A percentile compares a stretch with the other conserved stretches of the same genome.
phyloP scores from a whole-genome alignment of 371 early-diverging fungal genomes.

The Mucor ambiguus region DNA sequence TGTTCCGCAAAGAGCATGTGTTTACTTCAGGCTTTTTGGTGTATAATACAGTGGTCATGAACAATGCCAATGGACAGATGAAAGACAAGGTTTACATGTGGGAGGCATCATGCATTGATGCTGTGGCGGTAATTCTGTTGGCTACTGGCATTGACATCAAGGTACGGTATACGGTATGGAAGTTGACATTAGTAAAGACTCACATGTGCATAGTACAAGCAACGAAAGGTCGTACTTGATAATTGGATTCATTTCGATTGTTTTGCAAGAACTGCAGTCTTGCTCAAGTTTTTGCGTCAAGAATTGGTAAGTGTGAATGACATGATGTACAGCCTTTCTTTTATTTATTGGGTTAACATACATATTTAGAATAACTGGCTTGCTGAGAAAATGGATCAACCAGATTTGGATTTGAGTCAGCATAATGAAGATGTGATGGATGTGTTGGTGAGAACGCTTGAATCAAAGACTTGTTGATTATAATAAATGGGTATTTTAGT shows the following conservation, averaged over 20 bases:
- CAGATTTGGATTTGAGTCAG: slow-evolving; percentile 33
- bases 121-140: slow-evolving; percentile 56
- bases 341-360: neutral
- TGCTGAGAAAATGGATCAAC: slow-evolving; percentile 42
- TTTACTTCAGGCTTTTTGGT: slow-evolving; percentile 49
- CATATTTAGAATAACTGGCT: slow-evolving; percentile 32
- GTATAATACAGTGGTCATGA: slow-evolving; percentile 63
- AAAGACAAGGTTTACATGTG: slow-evolving; percentile 54
- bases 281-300: slow-evolving; percentile 60
- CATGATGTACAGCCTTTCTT: neutral
- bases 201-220: slow-evolving; percentile 51
- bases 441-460: slow-evolving; percentile 32
- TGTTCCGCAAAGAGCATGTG: slow-evolving; percentile 35
- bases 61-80: slow-evolving; percentile 15
- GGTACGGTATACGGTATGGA: slow-evolving; percentile 38
- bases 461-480: slow-evolving; percentile 11
- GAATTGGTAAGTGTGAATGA: slow-evolving; percentile 43
- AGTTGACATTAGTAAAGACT: too few species aligned
- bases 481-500: slow-evolving; percentile 1
- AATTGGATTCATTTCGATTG: slow-evolving; percentile 69
- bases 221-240: slow-evolving; percentile 53
- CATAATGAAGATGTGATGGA: slow-evolving; percentile 36
- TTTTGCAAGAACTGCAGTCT: slow-evolving; percentile 62
- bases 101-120: slow-evolving; percentile 56
- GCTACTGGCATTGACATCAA: slow-evolving; percentile 57